Base-by-base conservation (phyloP, 805 yeast genomes). In the Barnettozyma pratensis region DNA sequence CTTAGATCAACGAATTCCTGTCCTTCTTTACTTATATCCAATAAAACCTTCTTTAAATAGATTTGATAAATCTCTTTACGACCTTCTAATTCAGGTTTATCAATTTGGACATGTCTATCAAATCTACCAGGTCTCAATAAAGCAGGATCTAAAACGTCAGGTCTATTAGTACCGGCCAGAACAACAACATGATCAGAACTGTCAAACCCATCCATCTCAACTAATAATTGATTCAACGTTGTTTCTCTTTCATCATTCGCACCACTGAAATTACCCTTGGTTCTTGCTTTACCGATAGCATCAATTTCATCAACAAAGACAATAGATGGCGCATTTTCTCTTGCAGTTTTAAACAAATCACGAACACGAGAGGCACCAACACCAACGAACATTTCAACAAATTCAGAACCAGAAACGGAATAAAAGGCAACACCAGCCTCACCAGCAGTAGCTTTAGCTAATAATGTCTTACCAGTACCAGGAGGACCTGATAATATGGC, bases 391-490 rank as follows among this genome's bases (percentile, higher is more conserved):
- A 92, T 94, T 67, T 92, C 98, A 11, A 94, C 96, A 58, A 92
- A 92, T 67, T 92, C 99, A 6, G 98, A 91, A 54, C 99, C 99
- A 1, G 96, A 87, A 19, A 94, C 98, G 12, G 96, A 87, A 60
- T 83, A 83, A 65, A 94, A 94, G 39, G 99, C 97, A 38, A 94
- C 99, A 49, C 94, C 96, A 0, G 99, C 99, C 68, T 94, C 99
- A 56, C 99, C 99, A 2, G 99, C 99, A 44, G 98, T 94, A 5
- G 99, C 99, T 64, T 89, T 92, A 10, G 99, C 99, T 44, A 94
- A 72, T 46, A 94, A 73, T 1, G 99, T 94, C 66, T 94, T 94
- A 81, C 99, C 99, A 8, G 99, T 94, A 73, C 99, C 99, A 45
- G 99, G 99, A 14, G 99, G 96, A 43, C 99, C 99, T 2, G 96